Conservation (phyloP, 768 basidiomycete genomes). For the Lentinula raphanica region DNA sequence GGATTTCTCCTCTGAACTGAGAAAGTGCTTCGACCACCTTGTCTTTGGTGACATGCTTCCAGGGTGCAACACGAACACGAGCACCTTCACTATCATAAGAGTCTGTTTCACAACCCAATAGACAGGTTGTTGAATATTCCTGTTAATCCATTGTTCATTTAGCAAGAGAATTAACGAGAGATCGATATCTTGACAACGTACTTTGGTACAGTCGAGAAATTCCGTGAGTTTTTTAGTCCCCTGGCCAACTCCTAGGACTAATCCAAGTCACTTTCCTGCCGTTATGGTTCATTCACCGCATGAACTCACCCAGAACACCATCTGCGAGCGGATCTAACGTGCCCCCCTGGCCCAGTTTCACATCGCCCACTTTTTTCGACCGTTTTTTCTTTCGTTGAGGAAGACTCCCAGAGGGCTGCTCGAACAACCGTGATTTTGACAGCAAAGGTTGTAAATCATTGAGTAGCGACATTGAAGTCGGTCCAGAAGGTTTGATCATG, state of each 20-base stretch:
- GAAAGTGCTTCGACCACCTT: constrained; percentile 63
- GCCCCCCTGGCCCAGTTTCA: constrained; percentile 91
- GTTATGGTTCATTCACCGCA: too few species aligned
- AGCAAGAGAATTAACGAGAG: neutral
- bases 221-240: constrained; percentile 82
- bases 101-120: constrained; percentile 93
- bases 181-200: constrained; percentile 22
- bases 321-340: constrained; percentile 96
- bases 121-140: constrained; percentile 89
- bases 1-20: constrained; percentile 80
- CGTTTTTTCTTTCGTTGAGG: constrained; percentile 44
- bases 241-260: constrained; percentile 85
- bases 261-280: too few species aligned
- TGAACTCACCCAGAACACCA: constrained; percentile 75
- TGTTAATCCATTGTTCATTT: constrained; percentile 24
- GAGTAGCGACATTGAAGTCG: constrained; percentile 86
- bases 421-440: constrained; percentile 73
- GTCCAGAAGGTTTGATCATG: constrained; percentile 86
- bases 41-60: constrained; percentile 80
- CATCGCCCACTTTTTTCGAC: constrained; percentile 40
- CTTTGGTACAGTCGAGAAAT: constrained; percentile 90
- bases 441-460: constrained; percentile 83
- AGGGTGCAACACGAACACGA: constrained; percentile 69
- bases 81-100: constrained; percentile 90
- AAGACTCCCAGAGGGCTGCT: constrained; percentile 51